Percentiles rank a stretch among this genome's conserved stretches.
Conservation (phyloP, 257 asterid species). For the Linaria vulgaris region DNA sequence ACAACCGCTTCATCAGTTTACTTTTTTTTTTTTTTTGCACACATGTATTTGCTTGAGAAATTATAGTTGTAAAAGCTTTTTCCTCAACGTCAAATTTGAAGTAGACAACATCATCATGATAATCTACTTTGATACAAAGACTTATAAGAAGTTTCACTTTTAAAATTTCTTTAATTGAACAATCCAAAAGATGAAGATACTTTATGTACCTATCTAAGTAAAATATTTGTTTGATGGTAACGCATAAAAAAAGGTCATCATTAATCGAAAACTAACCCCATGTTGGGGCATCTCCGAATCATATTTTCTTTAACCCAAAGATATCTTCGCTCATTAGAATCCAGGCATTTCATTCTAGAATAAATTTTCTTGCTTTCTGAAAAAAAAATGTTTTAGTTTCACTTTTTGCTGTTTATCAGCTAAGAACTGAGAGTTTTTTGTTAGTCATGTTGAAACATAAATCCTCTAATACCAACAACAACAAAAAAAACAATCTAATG, state of each 20-base stretch:
- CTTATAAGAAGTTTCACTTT: conserved; percentile 35
- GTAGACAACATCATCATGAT: conserved; percentile 61
- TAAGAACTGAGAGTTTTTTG: too few species aligned
- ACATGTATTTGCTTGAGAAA: conserved; percentile 25
- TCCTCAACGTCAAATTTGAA: conserved; percentile 24
- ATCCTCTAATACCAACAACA: too few species aligned
- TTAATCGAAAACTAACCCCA: conserved; percentile 26
- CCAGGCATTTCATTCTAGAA: too few species aligned
- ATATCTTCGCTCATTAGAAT: too few species aligned
- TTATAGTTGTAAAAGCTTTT: conserved; percentile 16
- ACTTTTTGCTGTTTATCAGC: too few species aligned
- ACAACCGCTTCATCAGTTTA: too few species aligned
- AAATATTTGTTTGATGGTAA: conserved; percentile 23
- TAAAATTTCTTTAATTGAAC: conserved; percentile 36
- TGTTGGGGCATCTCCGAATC: conserved; percentile 36
- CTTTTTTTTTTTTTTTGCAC: neutral
- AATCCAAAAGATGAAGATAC: conserved; percentile 39
- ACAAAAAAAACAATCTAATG: too few species aligned
- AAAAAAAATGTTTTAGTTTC: too few species aligned
- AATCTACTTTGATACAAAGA: conserved; percentile 43
- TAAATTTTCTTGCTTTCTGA: too few species aligned
- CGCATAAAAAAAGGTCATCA: conserved; percentile 29
- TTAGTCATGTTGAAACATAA: too few species aligned
- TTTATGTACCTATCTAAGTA: conserved; percentile 30
- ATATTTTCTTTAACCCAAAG: conserved; percentile 60